A percentile compares a stretch with the other conserved stretches of the same genome.
Evolutionary conservation across 139 green algal species (phyloP).

Genomic region (Tetradesmus obliquus): DNA sequence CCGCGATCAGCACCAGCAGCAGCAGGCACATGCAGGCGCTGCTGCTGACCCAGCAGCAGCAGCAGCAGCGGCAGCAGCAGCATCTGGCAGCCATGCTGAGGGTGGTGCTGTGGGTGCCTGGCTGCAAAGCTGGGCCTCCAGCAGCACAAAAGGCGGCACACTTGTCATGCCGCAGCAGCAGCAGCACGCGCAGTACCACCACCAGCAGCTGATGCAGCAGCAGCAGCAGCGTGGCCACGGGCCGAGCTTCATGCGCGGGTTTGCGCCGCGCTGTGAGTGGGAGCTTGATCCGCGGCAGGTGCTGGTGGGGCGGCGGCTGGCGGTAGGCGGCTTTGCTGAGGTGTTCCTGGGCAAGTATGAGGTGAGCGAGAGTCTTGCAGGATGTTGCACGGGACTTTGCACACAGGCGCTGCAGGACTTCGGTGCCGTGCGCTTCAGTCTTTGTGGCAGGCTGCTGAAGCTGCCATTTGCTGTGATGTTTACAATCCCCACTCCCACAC

Average conservation of each 20-base stretch:
- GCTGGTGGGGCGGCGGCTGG: slow-evolving; percentile 56
- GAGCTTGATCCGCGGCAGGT: slow-evolving; percentile 64
- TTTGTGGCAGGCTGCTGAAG: background rate
- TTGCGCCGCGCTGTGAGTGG: slow-evolving; percentile 54
- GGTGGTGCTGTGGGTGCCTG: background rate
- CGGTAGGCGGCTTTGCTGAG: slow-evolving; percentile 73
- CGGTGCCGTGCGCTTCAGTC: background rate
- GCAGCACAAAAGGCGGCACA: background rate
- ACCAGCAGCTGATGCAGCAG: background rate
- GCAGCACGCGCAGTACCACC: background rate
- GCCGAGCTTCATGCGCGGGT: background rate
- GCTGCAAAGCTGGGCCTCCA: background rate
- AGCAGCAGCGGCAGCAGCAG: slow-evolving; percentile 3
- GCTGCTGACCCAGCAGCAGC: background rate
- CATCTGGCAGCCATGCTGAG: slow-evolving; percentile 2
- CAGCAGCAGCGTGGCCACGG: background rate
- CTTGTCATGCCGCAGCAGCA: background rate
- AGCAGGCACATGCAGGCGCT: background rate
- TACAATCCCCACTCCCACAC: too few species aligned
- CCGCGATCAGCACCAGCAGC: background rate
- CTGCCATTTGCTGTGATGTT: too few species aligned
- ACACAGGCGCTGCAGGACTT: too few species aligned
- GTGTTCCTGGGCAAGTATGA: slow-evolving; percentile 78
- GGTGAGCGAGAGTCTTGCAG: slow-evolving; percentile 25
- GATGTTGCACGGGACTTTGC: background rate